Evolutionary conservation across 495 filamentous ascomycete species (phyloP).

Genomic region (Xylaria nigripes): DNA sequence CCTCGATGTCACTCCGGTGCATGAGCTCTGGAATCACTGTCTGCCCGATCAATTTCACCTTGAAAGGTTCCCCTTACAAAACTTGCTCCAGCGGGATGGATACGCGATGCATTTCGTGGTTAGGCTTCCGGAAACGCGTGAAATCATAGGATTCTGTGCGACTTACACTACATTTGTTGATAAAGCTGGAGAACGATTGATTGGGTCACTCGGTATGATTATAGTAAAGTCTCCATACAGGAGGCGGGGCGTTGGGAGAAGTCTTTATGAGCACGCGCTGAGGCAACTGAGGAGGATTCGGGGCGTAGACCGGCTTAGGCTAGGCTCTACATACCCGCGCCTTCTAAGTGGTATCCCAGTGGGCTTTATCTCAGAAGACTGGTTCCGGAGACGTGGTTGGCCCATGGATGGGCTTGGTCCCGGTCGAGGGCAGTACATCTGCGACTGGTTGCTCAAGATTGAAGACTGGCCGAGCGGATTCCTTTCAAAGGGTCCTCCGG

Average conservation of each 20-base stretch:
- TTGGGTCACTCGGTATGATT: constrained; percentile 52
- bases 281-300: constrained; percentile 44
- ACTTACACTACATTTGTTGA: constrained; percentile 51
- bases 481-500: constrained; percentile 22
- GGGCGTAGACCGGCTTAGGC: constrained; percentile 47
- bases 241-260: constrained; percentile 47
- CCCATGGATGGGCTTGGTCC: constrained; percentile 37
- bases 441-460: constrained; percentile 49
- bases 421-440: constrained; percentile 41
- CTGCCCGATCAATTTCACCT: constrained; percentile 40
- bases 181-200: constrained; percentile 42
- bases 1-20: constrained; percentile 33
- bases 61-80: constrained; percentile 36
- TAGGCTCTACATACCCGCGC: constrained; percentile 55
- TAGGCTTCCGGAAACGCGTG: constrained; percentile 39
- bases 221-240: constrained; percentile 47
- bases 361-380: constrained; percentile 40
- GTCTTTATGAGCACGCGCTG: constrained; percentile 48
- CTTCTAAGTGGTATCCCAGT: constrained; percentile 49
- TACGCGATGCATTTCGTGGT: constrained; percentile 58
- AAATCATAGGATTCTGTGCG: constrained; percentile 51
- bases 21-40: constrained; percentile 45
- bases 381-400: constrained; percentile 54
- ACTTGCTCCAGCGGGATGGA: constrained; percentile 50
- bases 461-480: constrained; percentile 41